phyloP scores from a whole-genome alignment of 2,329 filamentous ascomycete species.

The Fusarium lyarnte region DNA sequence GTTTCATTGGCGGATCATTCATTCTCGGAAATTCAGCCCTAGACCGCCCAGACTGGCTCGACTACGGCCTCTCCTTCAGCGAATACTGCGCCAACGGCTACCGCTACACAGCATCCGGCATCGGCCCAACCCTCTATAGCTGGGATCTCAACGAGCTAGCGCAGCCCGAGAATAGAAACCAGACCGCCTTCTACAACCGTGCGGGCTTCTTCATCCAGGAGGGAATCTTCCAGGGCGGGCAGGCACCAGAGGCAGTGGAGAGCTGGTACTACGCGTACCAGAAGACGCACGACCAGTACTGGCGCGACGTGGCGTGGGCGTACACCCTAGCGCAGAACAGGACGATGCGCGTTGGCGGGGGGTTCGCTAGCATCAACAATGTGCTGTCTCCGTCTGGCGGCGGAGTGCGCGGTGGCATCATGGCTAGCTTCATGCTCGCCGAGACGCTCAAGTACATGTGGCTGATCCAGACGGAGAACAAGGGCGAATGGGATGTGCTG shows the following conservation, averaged over 20 bases:
- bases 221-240: background rate
- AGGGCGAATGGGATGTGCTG: slow-evolving; percentile 37
- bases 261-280: slow-evolving; percentile 82
- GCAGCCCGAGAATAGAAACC: background rate
- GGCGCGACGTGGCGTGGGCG: slow-evolving; percentile 74
- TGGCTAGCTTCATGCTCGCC: slow-evolving; percentile 81
- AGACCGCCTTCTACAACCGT: background rate
- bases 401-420: slow-evolving; percentile 67
- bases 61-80: slow-evolving; percentile 8
- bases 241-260: slow-evolving; percentile 72
- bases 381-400: slow-evolving; percentile 75
- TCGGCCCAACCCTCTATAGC: slow-evolving; percentile 1
- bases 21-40: slow-evolving; percentile 66
- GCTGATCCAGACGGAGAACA: slow-evolving; percentile 64
- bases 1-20: slow-evolving; percentile 73
- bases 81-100: slow-evolving; percentile 4
- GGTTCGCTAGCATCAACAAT: slow-evolving; percentile 26
- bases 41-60: slow-evolving; percentile 53
- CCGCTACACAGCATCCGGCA: background rate
- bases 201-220: background rate
- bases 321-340: slow-evolving; percentile 4
- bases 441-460: slow-evolving; percentile 79
- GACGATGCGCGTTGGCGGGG: background rate
- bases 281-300: slow-evolving; percentile 71
- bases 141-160: background rate